Evolutionary conservation across 2,329 filamentous ascomycete species (phyloP), one percentile per base, ranked within the genome.

Genomic region (Emmonsia crescens): DNA sequence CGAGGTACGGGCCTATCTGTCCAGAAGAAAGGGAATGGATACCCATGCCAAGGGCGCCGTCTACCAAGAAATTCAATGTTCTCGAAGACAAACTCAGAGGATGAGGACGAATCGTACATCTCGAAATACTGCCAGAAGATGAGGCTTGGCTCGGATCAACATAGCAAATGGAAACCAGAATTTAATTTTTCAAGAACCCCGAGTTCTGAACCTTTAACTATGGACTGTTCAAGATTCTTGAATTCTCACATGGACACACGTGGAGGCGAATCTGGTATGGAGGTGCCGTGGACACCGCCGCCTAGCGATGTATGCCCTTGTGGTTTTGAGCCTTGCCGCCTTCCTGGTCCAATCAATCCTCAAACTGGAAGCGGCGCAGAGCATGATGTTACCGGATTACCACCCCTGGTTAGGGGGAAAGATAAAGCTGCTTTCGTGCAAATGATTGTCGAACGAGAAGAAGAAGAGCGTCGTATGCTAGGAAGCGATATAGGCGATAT

Each of bases 401-500:
- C 51, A 21, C 51, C 51, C 24, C 49, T 62, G 8, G 38, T 62
- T 24, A 36, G 44, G 8, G 29, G 29, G 12, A 38, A 60, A 38
- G 57, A 62, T 19, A 62, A 62, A 49, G 56, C 57, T 2, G 31
- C 48, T 10, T 62, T 62, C n/a, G 46, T 38, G 4, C 31, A 48
- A 27, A 56, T 51, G 48, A 29, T 60, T n/a, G 31, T 51, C 2
- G 42, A 42, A 10, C 21, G 33, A 38, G 33, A 27, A 16, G 31
- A 31, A 31, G 40, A 40, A 42, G 60, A 42, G 16, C 44, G 40
- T 46, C 36, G 46, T 19, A 29, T 44, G 31, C 24, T 58, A 24
- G 60, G 42, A 24, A 61, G 60, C 24, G 60, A 61, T 19, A n/a
- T 59, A 29, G 55, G 33, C 31, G 60, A 61, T 24, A 24, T 61